These are phyloP conservation scores for Diplotaxis tenuifolia DNA, from an alignment of 345 rosid species.

Conservation along the genomic window DNA sequence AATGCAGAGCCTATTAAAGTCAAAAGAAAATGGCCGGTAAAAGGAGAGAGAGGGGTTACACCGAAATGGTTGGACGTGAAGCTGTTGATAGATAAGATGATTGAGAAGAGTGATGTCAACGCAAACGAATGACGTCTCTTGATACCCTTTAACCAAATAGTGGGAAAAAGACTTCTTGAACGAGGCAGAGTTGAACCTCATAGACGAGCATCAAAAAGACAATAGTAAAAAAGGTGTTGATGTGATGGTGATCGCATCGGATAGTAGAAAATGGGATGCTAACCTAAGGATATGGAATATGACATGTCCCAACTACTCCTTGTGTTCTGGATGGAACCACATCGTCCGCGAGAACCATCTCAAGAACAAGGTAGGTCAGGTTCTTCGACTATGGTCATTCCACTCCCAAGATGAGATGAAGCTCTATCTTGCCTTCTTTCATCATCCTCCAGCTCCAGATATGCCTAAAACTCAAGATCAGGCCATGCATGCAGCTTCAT, in stretches of 20 bases:
- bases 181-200: neutral
- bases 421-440: conserved; percentile 9
- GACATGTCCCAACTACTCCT: neutral
- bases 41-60: neutral
- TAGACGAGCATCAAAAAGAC: neutral
- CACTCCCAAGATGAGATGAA: neutral
- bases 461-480: too few species aligned
- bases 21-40: neutral
- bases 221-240: neutral
- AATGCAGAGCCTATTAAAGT: neutral
- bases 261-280: neutral
- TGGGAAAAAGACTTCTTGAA: neutral
- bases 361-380: neutral
- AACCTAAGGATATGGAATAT: conserved; percentile 24
- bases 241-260: neutral
- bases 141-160: neutral
- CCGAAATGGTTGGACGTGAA: conserved; percentile 18
- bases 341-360: neutral
- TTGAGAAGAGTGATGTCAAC: neutral
- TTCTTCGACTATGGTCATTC: conserved; percentile 5
- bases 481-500: too few species aligned
- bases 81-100: neutral
- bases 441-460: neutral
- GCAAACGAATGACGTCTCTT: neutral
- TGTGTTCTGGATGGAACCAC: neutral